Conservation (phyloP, 148 eudicot species). For the Silene uniflora region DNA sequence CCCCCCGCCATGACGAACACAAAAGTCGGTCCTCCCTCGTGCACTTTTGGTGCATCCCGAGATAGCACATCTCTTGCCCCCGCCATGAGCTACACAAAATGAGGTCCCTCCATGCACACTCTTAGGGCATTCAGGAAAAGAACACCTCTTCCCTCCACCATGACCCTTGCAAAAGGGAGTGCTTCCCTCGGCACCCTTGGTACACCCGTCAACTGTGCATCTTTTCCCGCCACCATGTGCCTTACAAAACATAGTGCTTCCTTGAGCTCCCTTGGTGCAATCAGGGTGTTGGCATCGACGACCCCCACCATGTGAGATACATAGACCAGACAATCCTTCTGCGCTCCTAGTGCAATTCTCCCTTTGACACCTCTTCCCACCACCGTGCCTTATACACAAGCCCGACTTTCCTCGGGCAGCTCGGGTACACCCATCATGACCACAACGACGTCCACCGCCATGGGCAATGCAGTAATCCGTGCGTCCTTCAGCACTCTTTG, state of each 20-base stretch:
- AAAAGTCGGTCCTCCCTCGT: constrained; percentile 78
- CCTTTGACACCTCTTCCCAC: constrained; percentile 89
- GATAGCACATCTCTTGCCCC: constrained; percentile 88
- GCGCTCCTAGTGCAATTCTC: constrained; percentile 90
- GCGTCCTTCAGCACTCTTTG: constrained; percentile 93
- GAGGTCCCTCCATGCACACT: constrained; percentile 96
- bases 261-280: constrained; percentile 93
- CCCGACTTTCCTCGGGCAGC: constrained; percentile 96
- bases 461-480: constrained; percentile 92
- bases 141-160: constrained; percentile 96
- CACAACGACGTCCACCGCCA: constrained; percentile 91
- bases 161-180: constrained; percentile 94
- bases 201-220: constrained; percentile 73
- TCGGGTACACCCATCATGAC: constrained; percentile 71
- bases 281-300: constrained; percentile 78
- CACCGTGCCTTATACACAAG: constrained; percentile 91
- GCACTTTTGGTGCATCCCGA: constrained; percentile 87
- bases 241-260: constrained; percentile 96
- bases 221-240: constrained; percentile 98
- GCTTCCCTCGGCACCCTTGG: constrained; percentile 96
- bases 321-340: constrained; percentile 92
- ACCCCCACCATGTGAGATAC: constrained; percentile 98
- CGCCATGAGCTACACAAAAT: constrained; percentile 96
- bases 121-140: constrained; percentile 79
- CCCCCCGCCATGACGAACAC: constrained; percentile 98